Conservation (phyloP, 116 monocot genomes). For the Zostera marina region DNA sequence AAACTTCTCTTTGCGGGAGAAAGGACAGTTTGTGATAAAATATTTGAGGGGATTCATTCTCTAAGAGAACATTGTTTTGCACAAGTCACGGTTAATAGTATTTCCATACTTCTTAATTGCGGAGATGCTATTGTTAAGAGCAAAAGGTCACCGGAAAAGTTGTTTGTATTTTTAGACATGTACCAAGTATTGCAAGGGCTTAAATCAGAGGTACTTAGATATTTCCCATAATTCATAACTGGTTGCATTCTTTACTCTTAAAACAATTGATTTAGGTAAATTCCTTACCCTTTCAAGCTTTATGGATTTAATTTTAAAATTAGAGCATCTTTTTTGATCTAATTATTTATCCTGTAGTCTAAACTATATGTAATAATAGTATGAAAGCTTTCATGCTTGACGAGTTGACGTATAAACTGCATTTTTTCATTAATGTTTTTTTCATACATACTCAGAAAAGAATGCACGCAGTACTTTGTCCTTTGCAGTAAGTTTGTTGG, state of each 20-base stretch:
- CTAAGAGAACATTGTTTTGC: constrained; percentile 75
- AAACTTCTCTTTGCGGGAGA: constrained; percentile 80
- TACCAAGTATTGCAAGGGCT: constrained; percentile 94
- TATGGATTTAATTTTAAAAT: too few species aligned
- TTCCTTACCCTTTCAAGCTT: not conserved
- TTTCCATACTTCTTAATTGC: constrained; percentile 68
- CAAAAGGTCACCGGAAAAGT: constrained; percentile 84
- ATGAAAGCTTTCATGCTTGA: too few species aligned
- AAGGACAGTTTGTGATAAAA: constrained; percentile 69
- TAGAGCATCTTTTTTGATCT: too few species aligned
- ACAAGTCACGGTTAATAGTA: constrained; percentile 60
- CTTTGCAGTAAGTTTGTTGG: too few species aligned
- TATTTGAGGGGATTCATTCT: constrained; percentile 50
- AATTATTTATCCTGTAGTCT: too few species aligned
- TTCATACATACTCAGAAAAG: too few species aligned
- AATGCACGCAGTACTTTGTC: too few species aligned
- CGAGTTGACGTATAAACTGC: too few species aligned
- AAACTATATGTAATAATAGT: too few species aligned
- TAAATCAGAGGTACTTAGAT: constrained; percentile 47
- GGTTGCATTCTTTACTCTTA: too few species aligned
- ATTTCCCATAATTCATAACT: too few species aligned
- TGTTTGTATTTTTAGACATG: constrained; percentile 97
- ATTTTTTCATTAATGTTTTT: too few species aligned
- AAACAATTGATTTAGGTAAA: not conserved
- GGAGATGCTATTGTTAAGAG: constrained; percentile 91